Conservation (phyloP, 106 monocot species). For the Gastrodia elata region DNA sequence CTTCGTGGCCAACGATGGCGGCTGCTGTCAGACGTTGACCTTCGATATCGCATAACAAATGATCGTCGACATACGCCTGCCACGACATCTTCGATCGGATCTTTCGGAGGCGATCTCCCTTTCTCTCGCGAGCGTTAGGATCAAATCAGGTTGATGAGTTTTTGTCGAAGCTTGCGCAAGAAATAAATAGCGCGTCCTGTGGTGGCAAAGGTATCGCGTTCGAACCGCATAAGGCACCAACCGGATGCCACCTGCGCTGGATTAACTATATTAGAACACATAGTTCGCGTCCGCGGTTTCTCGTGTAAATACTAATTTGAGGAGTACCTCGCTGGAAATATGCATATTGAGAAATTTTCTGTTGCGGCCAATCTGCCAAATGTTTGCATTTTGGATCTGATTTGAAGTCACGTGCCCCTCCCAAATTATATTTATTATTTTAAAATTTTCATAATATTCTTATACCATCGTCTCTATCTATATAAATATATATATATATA, state of each 20-base stretch:
- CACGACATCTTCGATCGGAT: constrained; percentile 9
- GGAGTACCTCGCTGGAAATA: too few species aligned
- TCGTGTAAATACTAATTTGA: too few species aligned
- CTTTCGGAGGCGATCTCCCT: not conserved
- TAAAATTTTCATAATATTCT: too few species aligned
- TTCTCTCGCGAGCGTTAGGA: not conserved
- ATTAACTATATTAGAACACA: not conserved
- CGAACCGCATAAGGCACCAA: not conserved
- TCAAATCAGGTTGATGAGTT: not conserved
- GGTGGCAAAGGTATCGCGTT: not conserved
- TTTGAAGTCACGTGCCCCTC: too few species aligned
- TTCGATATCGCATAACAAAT: constrained; percentile 15
- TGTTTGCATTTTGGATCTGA: too few species aligned
- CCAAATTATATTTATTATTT: too few species aligned
- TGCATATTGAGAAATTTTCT: too few species aligned
- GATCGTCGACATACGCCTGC: constrained; percentile 15
- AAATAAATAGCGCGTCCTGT: not conserved
- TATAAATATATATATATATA: too few species aligned
- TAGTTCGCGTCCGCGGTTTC: not conserved
- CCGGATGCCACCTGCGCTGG: constrained; percentile 2
- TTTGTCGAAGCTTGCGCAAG: not conserved
- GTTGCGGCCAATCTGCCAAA: too few species aligned
- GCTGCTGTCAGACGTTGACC: constrained; percentile 11
- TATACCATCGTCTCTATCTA: too few species aligned
- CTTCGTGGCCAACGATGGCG: constrained; percentile 15